Evolutionary conservation across 441 rosid genomes (phyloP).

Genomic region (Aleurites moluccanus): DNA sequence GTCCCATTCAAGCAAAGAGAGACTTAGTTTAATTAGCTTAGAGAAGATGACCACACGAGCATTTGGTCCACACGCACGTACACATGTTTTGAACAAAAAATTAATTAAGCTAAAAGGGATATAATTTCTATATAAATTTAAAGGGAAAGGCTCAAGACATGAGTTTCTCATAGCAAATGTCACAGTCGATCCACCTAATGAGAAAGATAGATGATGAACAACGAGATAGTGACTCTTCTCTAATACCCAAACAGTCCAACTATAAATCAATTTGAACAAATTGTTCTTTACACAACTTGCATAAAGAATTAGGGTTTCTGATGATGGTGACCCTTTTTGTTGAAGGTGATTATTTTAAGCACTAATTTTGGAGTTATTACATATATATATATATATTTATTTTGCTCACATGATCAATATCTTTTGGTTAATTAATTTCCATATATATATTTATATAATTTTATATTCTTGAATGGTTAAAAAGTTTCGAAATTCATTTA

Average conservation of each 20-base stretch:
- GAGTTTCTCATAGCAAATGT: conserved; percentile 37
- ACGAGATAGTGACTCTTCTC: conserved; percentile 42
- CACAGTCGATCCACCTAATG: conserved; percentile 53
- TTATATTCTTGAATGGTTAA: too few species aligned
- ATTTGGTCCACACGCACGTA: conserved; percentile 32
- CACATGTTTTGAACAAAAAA: conserved; percentile 3
- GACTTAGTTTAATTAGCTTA: not conserved
- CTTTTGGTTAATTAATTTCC: not conserved
- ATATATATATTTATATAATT: too few species aligned
- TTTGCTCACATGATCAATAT: conserved; percentile 6
- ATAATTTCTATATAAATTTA: not conserved
- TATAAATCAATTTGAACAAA: not conserved
- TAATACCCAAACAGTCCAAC: conserved; percentile 29
- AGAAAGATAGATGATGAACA: conserved; percentile 45
- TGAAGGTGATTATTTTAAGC: not conserved
- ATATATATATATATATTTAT: too few species aligned
- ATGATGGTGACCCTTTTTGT: conserved; percentile 30
- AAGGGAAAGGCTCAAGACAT: conserved; percentile 36
- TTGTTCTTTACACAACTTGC: not conserved
- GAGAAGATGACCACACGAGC: conserved; percentile 4
- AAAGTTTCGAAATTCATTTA: too few species aligned
- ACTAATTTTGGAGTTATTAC: not conserved
- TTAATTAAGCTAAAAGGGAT: not conserved
- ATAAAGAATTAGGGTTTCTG: conserved; percentile 4
- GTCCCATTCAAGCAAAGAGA: conserved; percentile 9